Evolutionary conservation across 1,139 yeast genomes (phyloP), one percentile per base, ranked within the genome.

Genomic region (Wickerhamomyces sp.): DNA sequence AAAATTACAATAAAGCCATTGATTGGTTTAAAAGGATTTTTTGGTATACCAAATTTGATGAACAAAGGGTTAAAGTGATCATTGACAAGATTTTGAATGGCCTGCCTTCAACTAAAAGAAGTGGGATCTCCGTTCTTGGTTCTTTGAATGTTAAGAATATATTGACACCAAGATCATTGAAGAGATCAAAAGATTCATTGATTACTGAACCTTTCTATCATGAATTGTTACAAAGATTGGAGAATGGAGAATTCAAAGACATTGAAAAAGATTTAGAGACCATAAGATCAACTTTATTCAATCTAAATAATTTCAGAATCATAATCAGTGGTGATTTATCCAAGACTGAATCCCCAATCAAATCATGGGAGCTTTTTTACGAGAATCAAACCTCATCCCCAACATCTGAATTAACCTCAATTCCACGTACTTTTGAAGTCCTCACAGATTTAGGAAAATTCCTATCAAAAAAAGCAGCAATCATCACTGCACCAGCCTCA

Each of bases 401-500:
- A 23, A 36, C 37, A 6, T 6, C 37, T 6, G 41, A 41, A 14
- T 40, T 57, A 29, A 43, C 66, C 7, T 51, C 61, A 14, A 58
- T 76, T 4, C 93, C 95, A 10, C 72, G 80, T 23, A 69, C 88
- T 3, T 67, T 68, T 42, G 68, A 76, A 18, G 76, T 76, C 37
- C 69, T 78, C 39, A 81, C 95, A 2, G 68, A 70, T 2, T 59
- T 77, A 9, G 96, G 96, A 32, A 50, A 57, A 13, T 50, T 60
- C 0, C 79, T 89, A 44, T 64, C 76, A 10, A 64, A 70, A 6
- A 72, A 74, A 39, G 95, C 95, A 0, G 73, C 68, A 51, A 67
- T 93, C 40, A 75, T 86, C 1, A 76, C 88, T 0, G 79, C 91
- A 11, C 93, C 97, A 11, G 91, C 95, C 0, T 83, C 95, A 0